These are phyloP conservation scores for Hypoxylon rickii DNA, from an alignment of 495 filamentous ascomycete genomes.

Conservation along the genomic window DNA sequence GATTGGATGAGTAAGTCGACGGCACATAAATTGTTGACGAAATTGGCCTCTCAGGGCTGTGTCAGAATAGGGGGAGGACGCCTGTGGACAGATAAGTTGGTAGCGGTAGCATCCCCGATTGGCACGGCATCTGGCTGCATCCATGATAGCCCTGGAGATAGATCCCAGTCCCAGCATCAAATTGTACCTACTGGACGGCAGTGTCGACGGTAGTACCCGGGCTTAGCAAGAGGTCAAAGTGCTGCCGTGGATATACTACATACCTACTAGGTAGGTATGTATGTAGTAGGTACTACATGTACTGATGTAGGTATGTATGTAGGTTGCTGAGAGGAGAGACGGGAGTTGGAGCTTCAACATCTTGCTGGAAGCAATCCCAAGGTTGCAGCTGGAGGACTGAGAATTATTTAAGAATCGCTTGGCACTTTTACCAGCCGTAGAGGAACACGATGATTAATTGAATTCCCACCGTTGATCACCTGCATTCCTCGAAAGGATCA, in stretches of 20 bases:
- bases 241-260: no score
- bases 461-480: constrained; percentile 16
- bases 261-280: no score
- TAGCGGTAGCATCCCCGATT: constrained; percentile 23
- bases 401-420: constrained; percentile 24
- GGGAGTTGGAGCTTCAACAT: constrained; percentile 7
- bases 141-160: no score
- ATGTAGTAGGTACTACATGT: no score
- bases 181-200: no score
- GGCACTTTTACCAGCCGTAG: constrained; percentile 28
- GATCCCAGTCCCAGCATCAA: no score
- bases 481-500: not conserved
- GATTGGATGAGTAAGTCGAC: constrained; percentile 13
- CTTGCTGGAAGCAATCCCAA: not conserved
- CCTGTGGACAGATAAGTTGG: constrained; percentile 7
- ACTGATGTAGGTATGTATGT: no score
- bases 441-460: constrained; percentile 34
- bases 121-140: no score
- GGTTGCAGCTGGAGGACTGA: constrained; percentile 22
- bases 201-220: no score
- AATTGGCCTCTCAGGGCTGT: not conserved
- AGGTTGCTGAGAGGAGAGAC: not conserved
- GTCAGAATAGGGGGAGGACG: constrained; percentile 18
- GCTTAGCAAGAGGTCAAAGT: no score
- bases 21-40: no score